phyloP scores from a whole-genome alignment of 805 yeast genomes.

The Torulaspora indica region DNA sequence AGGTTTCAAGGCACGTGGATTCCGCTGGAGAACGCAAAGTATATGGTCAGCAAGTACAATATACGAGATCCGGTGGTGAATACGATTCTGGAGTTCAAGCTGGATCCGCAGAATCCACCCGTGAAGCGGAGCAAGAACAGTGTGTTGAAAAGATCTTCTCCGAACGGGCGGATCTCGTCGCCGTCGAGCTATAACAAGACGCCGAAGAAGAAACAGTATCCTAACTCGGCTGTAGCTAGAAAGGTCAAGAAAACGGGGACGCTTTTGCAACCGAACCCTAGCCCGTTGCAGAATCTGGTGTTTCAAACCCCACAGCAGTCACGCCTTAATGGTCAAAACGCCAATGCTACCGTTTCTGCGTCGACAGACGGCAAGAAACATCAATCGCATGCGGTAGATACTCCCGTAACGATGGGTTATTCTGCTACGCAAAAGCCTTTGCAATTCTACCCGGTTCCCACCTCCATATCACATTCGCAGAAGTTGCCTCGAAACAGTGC shows the following conservation, averaged over 20 bases:
- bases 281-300: slow-evolving; percentile 33
- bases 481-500: slow-evolving; percentile 10
- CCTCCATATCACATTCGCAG: slow-evolving; percentile 18
- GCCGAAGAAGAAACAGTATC: slow-evolving; percentile 25
- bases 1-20: slow-evolving; percentile 86
- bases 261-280: slow-evolving; percentile 27
- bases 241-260: slow-evolving; percentile 15
- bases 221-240: slow-evolving; percentile 8
- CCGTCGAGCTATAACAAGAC: slow-evolving; percentile 36
- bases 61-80: slow-evolving; percentile 48
- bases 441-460: slow-evolving; percentile 33
- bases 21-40: slow-evolving; percentile 60
- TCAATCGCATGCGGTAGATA: slow-evolving; percentile 13
- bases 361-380: slow-evolving; percentile 10
- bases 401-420: slow-evolving; percentile 22
- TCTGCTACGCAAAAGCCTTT: slow-evolving; percentile 36
- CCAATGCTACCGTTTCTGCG: slow-evolving; percentile 18
- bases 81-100: slow-evolving; percentile 50
- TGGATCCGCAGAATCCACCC: slow-evolving; percentile 45
- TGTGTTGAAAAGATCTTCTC: slow-evolving; percentile 30
- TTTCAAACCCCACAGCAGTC: slow-evolving; percentile 35
- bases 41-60: slow-evolving; percentile 49
- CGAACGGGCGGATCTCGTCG: slow-evolving; percentile 32
- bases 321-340: slow-evolving; percentile 9
- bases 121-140: slow-evolving; percentile 39